Evolutionary conservation across 768 basidiomycete genomes (phyloP), one percentile per base, ranked within the genome.

Genomic region (Paxillus involutus): DNA sequence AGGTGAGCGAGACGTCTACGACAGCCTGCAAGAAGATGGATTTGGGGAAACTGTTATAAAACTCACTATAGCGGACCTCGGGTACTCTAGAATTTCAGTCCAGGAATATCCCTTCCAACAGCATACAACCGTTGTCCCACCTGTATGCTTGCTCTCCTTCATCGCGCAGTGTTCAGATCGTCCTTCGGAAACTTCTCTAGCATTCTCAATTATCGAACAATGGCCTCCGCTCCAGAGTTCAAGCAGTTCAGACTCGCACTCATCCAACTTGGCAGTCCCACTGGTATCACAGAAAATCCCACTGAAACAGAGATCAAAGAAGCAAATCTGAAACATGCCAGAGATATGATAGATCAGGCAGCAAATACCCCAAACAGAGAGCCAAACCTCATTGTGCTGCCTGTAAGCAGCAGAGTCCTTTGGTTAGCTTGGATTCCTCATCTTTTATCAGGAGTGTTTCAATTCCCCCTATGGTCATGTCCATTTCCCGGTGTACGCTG

Each of bases 181-280:
- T 32, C 35, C 36, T 36, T 49, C 19, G 35, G 44, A 43, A 19
- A 11, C 14, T 30, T 46, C 50, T 33, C 14, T 24, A 35, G 29
- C 32, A 21, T 9, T 33, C n/a, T 46, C 17, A 12, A 44, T 8
- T 43, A 40, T 44, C 61, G 59, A 57, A 40, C 60, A 26, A 71
- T 72, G 70, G 61, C 65, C 49, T 59, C 58, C 33, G 50, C 55
- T 3, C 76, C 78, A 0, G 52, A 72, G 3, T 78, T 91, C 68
- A 86, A 82, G 61, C 78, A 85, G 2, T 98, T 98, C 73, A 87
- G 79, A 17, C 79, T 99, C 49, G 93, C 95, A 0, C 78, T 98
- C 44, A 83, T 98, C 52, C 97, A 99, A 70, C 82, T 99, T 4
- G 92, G 92, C n/a, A 75, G 75, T 49, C 74, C 91, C 35, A 80